Base-by-base conservation (phyloP, 352 stramenopile species). In the Phytopythium oedochilum region DNA sequence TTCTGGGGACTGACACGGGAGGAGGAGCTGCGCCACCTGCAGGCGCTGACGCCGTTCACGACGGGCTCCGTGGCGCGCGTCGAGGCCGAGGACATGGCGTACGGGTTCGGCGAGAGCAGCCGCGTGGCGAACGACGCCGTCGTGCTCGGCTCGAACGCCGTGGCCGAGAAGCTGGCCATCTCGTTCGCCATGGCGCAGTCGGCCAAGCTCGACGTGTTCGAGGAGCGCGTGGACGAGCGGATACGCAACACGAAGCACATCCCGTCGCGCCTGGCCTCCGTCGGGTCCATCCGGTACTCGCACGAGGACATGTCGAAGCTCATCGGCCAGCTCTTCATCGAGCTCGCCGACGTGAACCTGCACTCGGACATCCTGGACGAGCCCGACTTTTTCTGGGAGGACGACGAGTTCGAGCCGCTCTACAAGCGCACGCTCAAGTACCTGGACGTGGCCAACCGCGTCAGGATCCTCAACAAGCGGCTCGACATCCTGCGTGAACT, bases 291-390 rank as follows among this genome's bases (percentile, higher is more conserved):
- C 47, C 68, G 89, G 50, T 93, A 97, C 59, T 94, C 83, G 23
- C 82, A 95, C 54, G 75, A 77, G 17, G 75, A 97, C 56, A 96
- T 97, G n/a, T 96, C 88, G 17, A 88, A 92, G 55, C 75, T 96
- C 52, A 97, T 97, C 49, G 90, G 90, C 9, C 77, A 92, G 59
- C 70, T 97, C 23, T 95, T 94, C 53, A 93, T 96, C 31, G 80
- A 92, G 61, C 57, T 89, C 1, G 78, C 89, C 7, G 86, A 97
- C 44, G 81, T 98, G 20, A 98, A 98, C 58, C 71, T 98, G 47
- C 87, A 98, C 66, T 97, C 84, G 47, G 92, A 97, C 48, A 91
- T 98, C 45, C 64, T 98, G 39, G 90, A 97, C 63, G 94, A 94
- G 26, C 92, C 91, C 1, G 89, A 97, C 45, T 96, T 94, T 31